These are phyloP conservation scores for Tricholoma flavovirens DNA, from an alignment of 768 basidiomycete species.

Conservation along the genomic window DNA sequence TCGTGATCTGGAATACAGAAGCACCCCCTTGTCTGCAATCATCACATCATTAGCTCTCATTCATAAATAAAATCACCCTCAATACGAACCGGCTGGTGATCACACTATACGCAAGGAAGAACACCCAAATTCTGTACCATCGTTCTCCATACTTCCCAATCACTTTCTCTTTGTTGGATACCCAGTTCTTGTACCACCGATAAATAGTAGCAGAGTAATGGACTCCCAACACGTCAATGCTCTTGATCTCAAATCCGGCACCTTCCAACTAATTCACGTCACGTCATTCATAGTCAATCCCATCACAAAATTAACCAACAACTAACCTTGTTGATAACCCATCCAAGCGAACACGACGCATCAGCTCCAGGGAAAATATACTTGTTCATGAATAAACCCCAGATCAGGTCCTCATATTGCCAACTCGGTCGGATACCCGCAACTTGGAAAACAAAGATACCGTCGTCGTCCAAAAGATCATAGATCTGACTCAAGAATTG, in stretches of 20 bases:
- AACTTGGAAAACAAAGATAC: conserved; percentile 94
- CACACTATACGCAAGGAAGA: conserved; percentile 92
- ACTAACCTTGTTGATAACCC: conserved; percentile 69
- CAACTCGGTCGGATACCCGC: conserved; percentile 92
- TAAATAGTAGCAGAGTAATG: conserved; percentile 91
- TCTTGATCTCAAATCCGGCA: conserved; percentile 96
- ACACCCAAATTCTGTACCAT: conserved; percentile 95
- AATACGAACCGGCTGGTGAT: conserved; percentile 66
- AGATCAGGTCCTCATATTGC: conserved; percentile 98
- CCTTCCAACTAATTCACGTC: conserved; percentile 60
- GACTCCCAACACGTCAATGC: conserved; percentile 92
- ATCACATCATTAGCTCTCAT: background rate
- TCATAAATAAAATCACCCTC: background rate
- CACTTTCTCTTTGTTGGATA: conserved; percentile 87
- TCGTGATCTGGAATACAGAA: conserved; percentile 93
- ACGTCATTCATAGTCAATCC: background rate
- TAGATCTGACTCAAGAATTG: conserved; percentile 90
- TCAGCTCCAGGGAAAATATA: conserved; percentile 99
- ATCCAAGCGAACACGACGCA: conserved; percentile 90
- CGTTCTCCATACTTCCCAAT: conserved; percentile 85
- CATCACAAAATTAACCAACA: background rate
- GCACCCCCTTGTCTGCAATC: conserved; percentile 71
- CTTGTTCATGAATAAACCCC: conserved; percentile 98
- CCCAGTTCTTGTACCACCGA: conserved; percentile 98
- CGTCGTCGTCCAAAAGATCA: conserved; percentile 89